Conservation (phyloP, 371 early-diverging fungal genomes). For the Funneliformis caledonium region DNA sequence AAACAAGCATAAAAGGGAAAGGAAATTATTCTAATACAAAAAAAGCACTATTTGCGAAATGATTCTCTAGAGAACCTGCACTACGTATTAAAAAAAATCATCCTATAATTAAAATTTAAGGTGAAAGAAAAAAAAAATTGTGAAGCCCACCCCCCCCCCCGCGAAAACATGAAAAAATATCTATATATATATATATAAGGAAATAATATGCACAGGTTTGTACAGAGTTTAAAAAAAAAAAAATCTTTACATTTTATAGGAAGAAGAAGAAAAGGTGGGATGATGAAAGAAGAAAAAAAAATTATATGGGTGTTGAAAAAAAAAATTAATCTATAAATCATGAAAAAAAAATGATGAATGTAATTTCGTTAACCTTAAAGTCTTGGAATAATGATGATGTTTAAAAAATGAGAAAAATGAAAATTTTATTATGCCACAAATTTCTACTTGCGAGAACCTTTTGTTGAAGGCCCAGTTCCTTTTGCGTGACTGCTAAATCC, state of each 20-base stretch:
- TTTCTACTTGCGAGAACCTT: slow-evolving; percentile 5
- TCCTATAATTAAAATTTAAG: background rate
- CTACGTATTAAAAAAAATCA: background rate
- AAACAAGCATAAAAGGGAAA: too few relatives aligned
- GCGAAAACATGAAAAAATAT: background rate
- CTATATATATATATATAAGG: background rate
- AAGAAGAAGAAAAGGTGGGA: background rate
- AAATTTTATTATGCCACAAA: background rate
- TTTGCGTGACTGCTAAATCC: slow-evolving; percentile 31
- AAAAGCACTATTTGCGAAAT: background rate
- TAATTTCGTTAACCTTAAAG: background rate
- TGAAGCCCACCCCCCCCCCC: background rate
- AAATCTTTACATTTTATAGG: background rate
- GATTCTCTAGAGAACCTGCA: background rate
- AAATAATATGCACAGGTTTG: background rate
- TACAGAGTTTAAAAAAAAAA: background rate
- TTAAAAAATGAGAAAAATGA: background rate
- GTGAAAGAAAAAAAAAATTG: background rate
- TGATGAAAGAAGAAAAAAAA: background rate
- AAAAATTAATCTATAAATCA: background rate
- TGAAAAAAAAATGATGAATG: background rate
- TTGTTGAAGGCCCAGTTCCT: slow-evolving; percentile 17
- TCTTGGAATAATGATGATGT: background rate
- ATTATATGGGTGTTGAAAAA: background rate
- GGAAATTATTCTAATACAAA: background rate